Evolutionary conservation across 805 yeast genomes (phyloP), one percentile per base, ranked within the genome.

Genomic region (Ogataea methanolica): DNA sequence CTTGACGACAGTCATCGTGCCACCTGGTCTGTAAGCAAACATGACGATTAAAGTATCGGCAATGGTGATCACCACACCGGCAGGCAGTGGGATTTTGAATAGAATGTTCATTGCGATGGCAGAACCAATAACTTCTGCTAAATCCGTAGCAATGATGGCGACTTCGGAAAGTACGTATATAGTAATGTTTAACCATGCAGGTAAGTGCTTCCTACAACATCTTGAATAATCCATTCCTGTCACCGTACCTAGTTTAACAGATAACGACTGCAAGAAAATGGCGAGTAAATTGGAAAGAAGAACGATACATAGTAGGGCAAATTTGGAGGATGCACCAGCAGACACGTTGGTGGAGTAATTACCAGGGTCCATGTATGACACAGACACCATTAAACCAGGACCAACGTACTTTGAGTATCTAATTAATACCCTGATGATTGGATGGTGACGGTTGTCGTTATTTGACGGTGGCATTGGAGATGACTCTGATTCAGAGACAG

Each of bases 321-420:
- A 75, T 49, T 60, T 55, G 51, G 74, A 73, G 26, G 68, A 55
- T 1, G 80, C 73, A 49, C 80, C 80, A 4, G 77, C 79, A 11
- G 72, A 63, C 38, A 72, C 62, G 48, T 74, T 75, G 1, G 79
- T 74, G 26, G 79, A 73, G 51, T 75, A 73, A 53, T 75, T 75
- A 57, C 80, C 80, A 12, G 80, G 80, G 53, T 75, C 80, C 74
- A 75, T 74, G 53, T 75, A 75, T 2, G 79, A 77, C 36, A 74
- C 79, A 22, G 73, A 61, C 11, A 74, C 70, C 69, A 75, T 70
- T 6, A 75, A 49, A 0, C 79, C 79, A 1, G 79, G 80, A 6
- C 80, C 80, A 6, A 74, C 52, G 48, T 67, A 70, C 19, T 54
- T 49, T 51, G 66, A 41, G 63, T 71, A 73, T 44, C 70, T 71